Evolutionary conservation across 1,284 basidiomycete genomes (phyloP).

Genomic region (Volvariella volvacea): DNA sequence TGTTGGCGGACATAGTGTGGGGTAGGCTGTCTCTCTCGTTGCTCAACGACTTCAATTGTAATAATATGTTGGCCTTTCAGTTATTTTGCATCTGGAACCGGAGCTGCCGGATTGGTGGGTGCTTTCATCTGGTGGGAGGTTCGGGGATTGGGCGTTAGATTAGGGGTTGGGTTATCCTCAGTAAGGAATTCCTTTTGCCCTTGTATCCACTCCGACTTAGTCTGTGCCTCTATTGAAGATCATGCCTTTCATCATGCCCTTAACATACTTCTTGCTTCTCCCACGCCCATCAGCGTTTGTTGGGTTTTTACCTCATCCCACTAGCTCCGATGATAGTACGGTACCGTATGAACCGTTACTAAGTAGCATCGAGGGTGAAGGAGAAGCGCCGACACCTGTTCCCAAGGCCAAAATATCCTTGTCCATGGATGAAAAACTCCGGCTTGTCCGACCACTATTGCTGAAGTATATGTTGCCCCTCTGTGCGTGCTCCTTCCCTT

Average conservation of each 20-base stretch:
- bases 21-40: too few relatives aligned
- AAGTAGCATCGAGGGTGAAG: conserved; percentile 33
- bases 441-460: conserved; percentile 68
- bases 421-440: conserved; percentile 67
- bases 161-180: conserved; percentile 77
- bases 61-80: too few relatives aligned
- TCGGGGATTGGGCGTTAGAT: conserved; percentile 76
- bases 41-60: too few relatives aligned
- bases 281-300: conserved; percentile 51
- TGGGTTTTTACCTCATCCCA: conserved; percentile 28
- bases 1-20: conserved; percentile 64
- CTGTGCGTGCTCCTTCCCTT: conserved; percentile 41
- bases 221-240: conserved; percentile 37
- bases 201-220: conserved; percentile 5
- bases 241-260: conserved; percentile 70
- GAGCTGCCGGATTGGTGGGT: conserved; percentile 89
- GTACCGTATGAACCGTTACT: conserved; percentile 49
- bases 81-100: conserved; percentile 89
- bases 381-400: conserved; percentile 26
- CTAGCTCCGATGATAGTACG: conserved; percentile 23
- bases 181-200: conserved; percentile 31
- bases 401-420: conserved; percentile 36
- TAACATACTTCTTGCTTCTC: conserved; percentile 71
- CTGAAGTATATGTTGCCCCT: conserved; percentile 76
- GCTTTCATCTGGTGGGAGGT: conserved; percentile 95